Evolutionary conservation across 2,329 filamentous ascomycete species (phyloP).

Genomic region (Sphaerulina vaccinii): DNA sequence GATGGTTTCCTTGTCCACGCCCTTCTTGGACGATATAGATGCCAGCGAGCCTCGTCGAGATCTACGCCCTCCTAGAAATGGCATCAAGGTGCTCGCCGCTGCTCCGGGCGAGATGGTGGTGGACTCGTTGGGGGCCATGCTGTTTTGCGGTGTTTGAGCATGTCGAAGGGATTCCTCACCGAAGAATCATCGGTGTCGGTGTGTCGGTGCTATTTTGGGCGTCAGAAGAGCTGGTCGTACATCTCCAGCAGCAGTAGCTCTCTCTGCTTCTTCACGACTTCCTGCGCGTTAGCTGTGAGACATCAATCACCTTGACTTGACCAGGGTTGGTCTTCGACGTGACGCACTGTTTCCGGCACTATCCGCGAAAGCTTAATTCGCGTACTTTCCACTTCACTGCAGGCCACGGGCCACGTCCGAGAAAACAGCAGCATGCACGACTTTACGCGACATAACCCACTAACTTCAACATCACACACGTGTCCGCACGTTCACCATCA

Average conservation of each 20-base stretch:
- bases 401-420: background rate
- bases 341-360: too few species aligned
- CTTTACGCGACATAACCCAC: background rate
- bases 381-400: too few species aligned
- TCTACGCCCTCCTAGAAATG: slow-evolving; percentile 32
- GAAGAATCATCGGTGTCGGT: background rate
- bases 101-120: slow-evolving; percentile 27
- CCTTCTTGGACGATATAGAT: slow-evolving; percentile 38
- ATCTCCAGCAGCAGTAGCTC: too few species aligned
- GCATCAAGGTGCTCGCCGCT: slow-evolving; percentile 30
- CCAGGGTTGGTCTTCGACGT: too few species aligned
- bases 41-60: slow-evolving; percentile 42
- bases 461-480: background rate
- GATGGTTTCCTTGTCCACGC: slow-evolving; percentile 69
- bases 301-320: too few species aligned
- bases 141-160: background rate
- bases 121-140: slow-evolving; percentile 31
- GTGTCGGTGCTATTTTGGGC: too few species aligned
- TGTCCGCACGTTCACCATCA: background rate
- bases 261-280: too few species aligned
- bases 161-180: background rate
- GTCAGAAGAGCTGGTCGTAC: too few species aligned
- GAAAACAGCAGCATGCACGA: background rate
- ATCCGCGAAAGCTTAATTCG: too few species aligned
- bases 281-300: too few species aligned